Base-by-base conservation (phyloP, 176 grass and related monocot species). In the Chloris gayana region DNA sequence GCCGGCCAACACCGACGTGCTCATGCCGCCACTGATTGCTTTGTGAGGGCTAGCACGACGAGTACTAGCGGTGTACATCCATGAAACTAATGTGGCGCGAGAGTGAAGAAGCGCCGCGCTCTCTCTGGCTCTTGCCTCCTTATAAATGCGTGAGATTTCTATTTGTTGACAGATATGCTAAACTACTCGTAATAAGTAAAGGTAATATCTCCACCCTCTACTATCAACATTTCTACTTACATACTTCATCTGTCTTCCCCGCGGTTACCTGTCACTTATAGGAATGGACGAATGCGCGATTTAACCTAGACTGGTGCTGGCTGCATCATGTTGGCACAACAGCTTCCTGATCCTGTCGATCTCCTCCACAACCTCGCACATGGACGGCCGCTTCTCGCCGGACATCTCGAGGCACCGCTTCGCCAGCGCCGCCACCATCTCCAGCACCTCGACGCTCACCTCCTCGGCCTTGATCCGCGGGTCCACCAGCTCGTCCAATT, bases 371-470 rank as follows among this genome's bases (percentile, higher is more conserved):
- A 90, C 84, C 25, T 90, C 84, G 17, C 51, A 25, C 91, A 93
- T 90, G 21, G 74, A 53, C 2, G 87, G 91, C 44, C 88, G 66
- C 34, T 8, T 83, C 17, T 75, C 79, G 14, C 82, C 73, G 2
- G 80, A 76, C 56, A 91, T 85, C 66, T 91, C 73, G 2, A 91
- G 63, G 70, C 88, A 91, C 66, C 31, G 73, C 67, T 83, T 90
- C 1, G 90, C 87, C 13, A 89, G 75, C 65, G 9, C 5, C 0
- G 80, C 87, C 2, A 84, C 70, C 33, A 33, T 56, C 34, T 39
- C 69, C 8, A 87, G 64, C 69, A 80, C 19, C 47, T 84, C 67
- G 5, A 49, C 44, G 21, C 32, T n/a, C 30, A 83, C 83, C 64
- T 80, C 83, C 64, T 87, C 80, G 2, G 4, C 30, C 50, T 65